Evolutionary conservation across 139 green algal genomes (phyloP), one percentile per base, ranked within the genome.

Genomic region (Tetradesmus obliquus): DNA sequence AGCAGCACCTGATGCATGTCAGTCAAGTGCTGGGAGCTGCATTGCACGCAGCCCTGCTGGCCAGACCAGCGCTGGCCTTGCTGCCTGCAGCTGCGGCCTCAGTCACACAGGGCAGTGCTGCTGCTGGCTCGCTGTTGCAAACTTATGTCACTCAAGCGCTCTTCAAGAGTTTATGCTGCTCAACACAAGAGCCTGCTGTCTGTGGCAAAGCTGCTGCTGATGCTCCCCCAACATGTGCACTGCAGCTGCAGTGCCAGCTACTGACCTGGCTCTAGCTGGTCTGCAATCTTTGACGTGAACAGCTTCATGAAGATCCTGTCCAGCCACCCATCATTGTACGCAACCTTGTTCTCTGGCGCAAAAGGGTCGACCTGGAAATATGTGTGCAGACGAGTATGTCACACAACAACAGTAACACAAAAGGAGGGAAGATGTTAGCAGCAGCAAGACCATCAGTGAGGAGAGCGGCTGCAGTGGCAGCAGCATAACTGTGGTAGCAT

Each of bases 241-340:
- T 45, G 32, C 32, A 45, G 6, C 81, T 66, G 81, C 81, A 15
- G 32, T 15, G 81, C 45, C 10, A 22, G 20, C 7, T 82, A 13
- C 87, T 51, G 20, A 87, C 81, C 79, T 92, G 90, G 79, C 53
- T 69, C 45, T 32, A 95, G 86, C 79, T 95, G 91, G 58, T 93
- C 92, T 6, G 93, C 92, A 76, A 96, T 95, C 79, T 95, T 96
- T 60, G 94, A 87, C 0, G 93, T 93, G 90, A 93, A 95, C 0
- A 95, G 90, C 71, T 89, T 94, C 60, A 96, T 96, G 57, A 96
- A 94, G n/a, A 94, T 53, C n/a, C 69, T 91, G 82, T 95, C 93
- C 0, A 95, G 57, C 1, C 66, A 71, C 60, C 91, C 92, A 82
- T 96, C 94, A 5, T 93, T 90, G 90, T 96, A 95, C 5, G 66